Conservation (phyloP, 2,329 filamentous ascomycete species). For the Cladosporium austrohemisphaericum region DNA sequence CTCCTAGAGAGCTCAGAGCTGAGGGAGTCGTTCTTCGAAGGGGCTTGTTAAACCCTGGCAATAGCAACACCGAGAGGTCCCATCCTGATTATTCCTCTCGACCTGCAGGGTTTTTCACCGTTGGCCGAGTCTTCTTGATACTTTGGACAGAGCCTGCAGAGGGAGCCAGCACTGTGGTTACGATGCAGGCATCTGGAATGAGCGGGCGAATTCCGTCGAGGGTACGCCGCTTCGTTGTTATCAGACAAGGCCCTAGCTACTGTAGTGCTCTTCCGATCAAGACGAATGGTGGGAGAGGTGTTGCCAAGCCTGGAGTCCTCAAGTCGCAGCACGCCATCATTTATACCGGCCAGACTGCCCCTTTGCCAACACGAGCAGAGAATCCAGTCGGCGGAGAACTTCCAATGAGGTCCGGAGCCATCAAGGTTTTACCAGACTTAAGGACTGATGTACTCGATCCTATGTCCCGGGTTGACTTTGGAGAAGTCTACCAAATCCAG, state of each 20-base stretch:
- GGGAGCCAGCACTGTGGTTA: background rate
- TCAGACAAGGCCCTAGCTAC: constrained; percentile 18
- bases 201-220: constrained; percentile 23
- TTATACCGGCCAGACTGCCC: constrained; percentile 18
- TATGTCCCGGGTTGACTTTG: constrained; percentile 21
- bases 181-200: background rate
- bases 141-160: constrained; percentile 25
- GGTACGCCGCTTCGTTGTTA: constrained; percentile 26
- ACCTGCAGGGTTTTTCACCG: constrained; percentile 20
- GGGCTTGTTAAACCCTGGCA: too few relatives aligned
- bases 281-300: constrained; percentile 24
- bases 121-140: constrained; percentile 22
- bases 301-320: constrained; percentile 17
- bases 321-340: constrained; percentile 29
- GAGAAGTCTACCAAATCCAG: constrained; percentile 22
- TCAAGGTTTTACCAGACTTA: constrained; percentile 20
- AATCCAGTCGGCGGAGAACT: constrained; percentile 12
- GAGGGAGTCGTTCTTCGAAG: too few relatives aligned
- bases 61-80: too few relatives aligned
- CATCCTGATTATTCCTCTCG: too few relatives aligned
- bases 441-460: constrained; percentile 7
- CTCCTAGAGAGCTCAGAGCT: too few relatives aligned
- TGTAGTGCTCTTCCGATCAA: constrained; percentile 25
- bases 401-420: constrained; percentile 18
- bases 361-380: constrained; percentile 10